Evolutionary conservation across 1,284 basidiomycete genomes (phyloP).

Genomic region (Ceratobasidium sp.): DNA sequence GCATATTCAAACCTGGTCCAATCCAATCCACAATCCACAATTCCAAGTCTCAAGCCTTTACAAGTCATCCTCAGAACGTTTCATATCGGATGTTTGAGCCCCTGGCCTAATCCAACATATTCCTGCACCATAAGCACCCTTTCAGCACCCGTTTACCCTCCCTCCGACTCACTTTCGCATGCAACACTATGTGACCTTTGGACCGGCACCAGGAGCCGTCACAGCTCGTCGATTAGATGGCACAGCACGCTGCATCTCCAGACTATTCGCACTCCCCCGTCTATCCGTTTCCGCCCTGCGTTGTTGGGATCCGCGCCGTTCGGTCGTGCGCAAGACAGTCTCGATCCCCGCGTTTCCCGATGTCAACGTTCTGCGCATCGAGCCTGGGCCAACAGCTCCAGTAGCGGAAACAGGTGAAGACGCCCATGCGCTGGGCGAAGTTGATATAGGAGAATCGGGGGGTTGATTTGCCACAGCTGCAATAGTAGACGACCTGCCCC

Average conservation of each 20-base stretch:
- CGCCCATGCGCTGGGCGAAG: conserved; percentile 4
- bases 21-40: not conserved
- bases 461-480: not conserved
- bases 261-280: conserved; percentile 2
- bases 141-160: not conserved
- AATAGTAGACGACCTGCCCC: conserved; percentile 18
- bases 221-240: conserved; percentile 9
- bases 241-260: conserved; percentile 30
- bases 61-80: no score
- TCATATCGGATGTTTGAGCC: no score
- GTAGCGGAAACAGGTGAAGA: not conserved
- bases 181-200: no score
- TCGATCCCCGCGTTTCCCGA: conserved; percentile 5
- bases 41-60: no score
- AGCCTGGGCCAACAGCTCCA: not conserved
- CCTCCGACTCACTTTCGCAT: no score
- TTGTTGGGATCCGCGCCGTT: conserved; percentile 1
- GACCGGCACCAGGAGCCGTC: conserved; percentile 14
- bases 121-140: not conserved
- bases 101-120: not conserved
- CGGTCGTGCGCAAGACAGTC: not conserved
- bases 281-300: not conserved
- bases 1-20: not conserved
- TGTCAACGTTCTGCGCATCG: not conserved
- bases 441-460: conserved; percentile 5